Evolutionary conservation across 1,284 basidiomycete species (phyloP), one percentile per base, ranked within the genome.

Genomic region (Moesziomyces antarcticus): DNA sequence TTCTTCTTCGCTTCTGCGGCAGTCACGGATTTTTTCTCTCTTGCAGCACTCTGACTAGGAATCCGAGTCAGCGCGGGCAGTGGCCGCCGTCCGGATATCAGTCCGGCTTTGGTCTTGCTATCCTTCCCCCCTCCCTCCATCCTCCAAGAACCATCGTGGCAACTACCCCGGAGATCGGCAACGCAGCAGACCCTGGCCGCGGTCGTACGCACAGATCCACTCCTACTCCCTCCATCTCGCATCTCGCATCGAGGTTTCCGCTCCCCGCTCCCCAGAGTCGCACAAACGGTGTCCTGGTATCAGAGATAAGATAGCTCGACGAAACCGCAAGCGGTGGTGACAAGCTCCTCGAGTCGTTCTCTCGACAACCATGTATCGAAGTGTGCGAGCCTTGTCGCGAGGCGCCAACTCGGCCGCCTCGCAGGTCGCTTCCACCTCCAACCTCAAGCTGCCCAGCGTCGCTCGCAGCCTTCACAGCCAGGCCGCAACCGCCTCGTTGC

Each of bases 61-160:
- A 44, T 40, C 18, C 37, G 37, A 40, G 37, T 40, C 37, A 40
- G 37, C 37, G n/a, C n/a, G n/a, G 13, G 35, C 43, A 27, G n/a
- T n/a, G n/a, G n/a, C n/a, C 42, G 51, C 45, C 54, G 49, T 58
- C 58, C 67, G 68, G 68, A 71, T 71, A 71, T 66, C 68, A 71
- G 62, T 57, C 68, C 68, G 68, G 68, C 58, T 58, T 65, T 37
- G 27, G 27, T 40, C 27, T 45, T 50, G 57, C 46, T 53, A 40
- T 51, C 49, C 60, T 41, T 41, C 56, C 49, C 42, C 49, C 40
- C 27, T 40, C 42, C 42, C 42, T 25, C 62, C 65, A 33, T 33
- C 30, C 56, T 52, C 44, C 50, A 18, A 9, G 37, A 43, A 46
- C 27, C 20, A 22, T 45, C 54, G 52, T 65, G 68, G 68, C 57